phyloP scores from a whole-genome alignment of 768 basidiomycete genomes.

The Clavaria fumosa region DNA sequence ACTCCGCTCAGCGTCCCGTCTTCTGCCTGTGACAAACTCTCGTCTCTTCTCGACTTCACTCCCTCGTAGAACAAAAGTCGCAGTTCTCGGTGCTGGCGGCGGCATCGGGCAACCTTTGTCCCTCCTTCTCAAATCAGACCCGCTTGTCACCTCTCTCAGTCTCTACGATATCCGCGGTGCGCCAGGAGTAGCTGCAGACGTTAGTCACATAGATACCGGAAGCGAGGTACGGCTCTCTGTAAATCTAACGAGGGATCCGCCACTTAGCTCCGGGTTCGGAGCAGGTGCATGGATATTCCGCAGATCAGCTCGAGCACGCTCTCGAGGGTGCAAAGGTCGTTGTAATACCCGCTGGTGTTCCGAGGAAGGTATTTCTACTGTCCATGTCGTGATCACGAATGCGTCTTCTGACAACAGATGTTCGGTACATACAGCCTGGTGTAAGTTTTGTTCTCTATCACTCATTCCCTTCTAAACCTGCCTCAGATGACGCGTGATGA shows the following conservation, averaged over 20 bases:
- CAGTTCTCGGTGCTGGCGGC: constrained; percentile 95
- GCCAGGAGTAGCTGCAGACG: constrained; percentile 93
- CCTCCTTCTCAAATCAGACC: constrained; percentile 84
- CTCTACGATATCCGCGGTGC: constrained; percentile 94
- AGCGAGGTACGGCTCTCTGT: constrained; percentile 44
- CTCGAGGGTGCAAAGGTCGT: constrained; percentile 84
- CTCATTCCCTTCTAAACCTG: constrained; percentile 15
- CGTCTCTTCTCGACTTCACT: constrained; percentile 67
- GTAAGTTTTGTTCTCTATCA: constrained; percentile 33
- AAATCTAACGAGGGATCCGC: constrained; percentile 8
- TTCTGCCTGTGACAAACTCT: constrained; percentile 34
- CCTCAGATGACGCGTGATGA: constrained; percentile 89
- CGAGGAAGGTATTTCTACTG: constrained; percentile 62
- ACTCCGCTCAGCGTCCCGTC: constrained; percentile 44
- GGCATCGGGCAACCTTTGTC: constrained; percentile 98
- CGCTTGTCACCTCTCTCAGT: constrained; percentile 69
- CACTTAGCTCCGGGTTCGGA: constrained; percentile 8
- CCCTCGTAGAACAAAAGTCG: constrained; percentile 69
- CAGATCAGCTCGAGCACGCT: constrained; percentile 80
- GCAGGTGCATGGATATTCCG: constrained; percentile 66
- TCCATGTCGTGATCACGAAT: constrained; percentile 1
- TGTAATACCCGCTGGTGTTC: constrained; percentile 98
- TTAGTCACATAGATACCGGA: constrained; percentile 82
- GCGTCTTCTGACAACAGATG: no score
- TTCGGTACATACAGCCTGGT: constrained; percentile 43